Evolutionary conservation across 192 early-diverging fungal genomes (phyloP), one percentile per base, ranked within the genome.

Genomic region (Phycomyces nitens): DNA sequence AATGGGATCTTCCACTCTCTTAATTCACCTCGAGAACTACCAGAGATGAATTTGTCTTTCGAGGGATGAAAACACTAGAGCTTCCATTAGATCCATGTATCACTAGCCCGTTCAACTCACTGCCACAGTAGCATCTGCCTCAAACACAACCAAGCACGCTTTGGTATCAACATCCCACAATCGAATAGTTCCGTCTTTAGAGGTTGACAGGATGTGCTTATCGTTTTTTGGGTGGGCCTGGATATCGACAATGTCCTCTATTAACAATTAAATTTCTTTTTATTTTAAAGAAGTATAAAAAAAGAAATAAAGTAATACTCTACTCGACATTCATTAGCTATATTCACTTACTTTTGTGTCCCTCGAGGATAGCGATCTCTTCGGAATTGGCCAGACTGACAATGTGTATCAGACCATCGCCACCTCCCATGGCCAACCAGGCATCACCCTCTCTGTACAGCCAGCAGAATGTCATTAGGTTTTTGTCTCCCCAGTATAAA

Each of bases 391-490:
- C 82, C 5, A 94, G 68, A 74, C 91, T 92, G 29, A 92, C 65
- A 24, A 94, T 66, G 69, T 90, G 89, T 15, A 92, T 84, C 27
- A 72, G 44, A 15, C 62, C 69, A 73, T 87, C 86, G 3, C 76
- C 76, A 8, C 91, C 92, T 5, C 79, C 92, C 12, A 78, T 75
- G 1, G 85, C 92, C 34, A 92, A 71, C 38, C 88, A 73, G 3
- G 88, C 89, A 65, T 92, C 90, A 38, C 83, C 82, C 11, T 76
- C 69, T 29, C 71, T 78, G 42, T 82, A 78, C 42, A 94, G 52
- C 90, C 90, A 94, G 65, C 89, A 92, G 60, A 83, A 89, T 0
- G 89, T 83, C 41, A 73, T 59, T 53, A 93, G 72, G 53, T 79
- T 73, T 61, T 72, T 21, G 51, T 20, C n/a, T n/a, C n/a, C n/a